Evolutionary conservation across 495 filamentous ascomycete species (phyloP).

Genomic region (Extremus antarcticus): DNA sequence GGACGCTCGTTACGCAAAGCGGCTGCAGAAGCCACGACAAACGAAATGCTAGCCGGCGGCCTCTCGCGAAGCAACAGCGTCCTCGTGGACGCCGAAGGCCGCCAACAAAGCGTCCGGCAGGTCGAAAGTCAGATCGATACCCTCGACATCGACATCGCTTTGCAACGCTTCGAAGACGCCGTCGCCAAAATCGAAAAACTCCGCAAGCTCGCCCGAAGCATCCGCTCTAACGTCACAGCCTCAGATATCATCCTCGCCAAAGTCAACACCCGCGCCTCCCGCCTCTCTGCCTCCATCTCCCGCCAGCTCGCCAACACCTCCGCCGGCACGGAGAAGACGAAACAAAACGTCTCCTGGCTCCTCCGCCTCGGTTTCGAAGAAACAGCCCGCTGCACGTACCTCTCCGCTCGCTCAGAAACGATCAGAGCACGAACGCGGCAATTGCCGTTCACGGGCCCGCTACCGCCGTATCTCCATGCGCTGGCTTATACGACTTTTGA

Average conservation of each 20-base stretch:
- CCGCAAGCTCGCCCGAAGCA: slow-evolving; percentile 59
- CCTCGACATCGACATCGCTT: slow-evolving; percentile 87
- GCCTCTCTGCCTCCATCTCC: slow-evolving; percentile 62
- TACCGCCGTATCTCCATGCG: slow-evolving; percentile 85
- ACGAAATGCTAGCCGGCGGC: slow-evolving; percentile 39
- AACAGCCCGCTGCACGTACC: slow-evolving; percentile 73
- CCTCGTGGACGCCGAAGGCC: slow-evolving; percentile 90
- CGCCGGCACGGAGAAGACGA: slow-evolving; percentile 58
- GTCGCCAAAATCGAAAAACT: slow-evolving; percentile 75
- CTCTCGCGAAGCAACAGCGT: slow-evolving; percentile 58
- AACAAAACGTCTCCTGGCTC: slow-evolving; percentile 69
- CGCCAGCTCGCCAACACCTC: slow-evolving; percentile 63
- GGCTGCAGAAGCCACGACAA: slow-evolving; percentile 1
- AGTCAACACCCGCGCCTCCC: slow-evolving; percentile 73
- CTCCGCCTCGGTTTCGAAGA: slow-evolving; percentile 80
- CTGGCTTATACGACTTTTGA: slow-evolving; percentile 96
- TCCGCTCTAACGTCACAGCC: slow-evolving; percentile 74
- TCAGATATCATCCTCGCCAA: slow-evolving; percentile 83
- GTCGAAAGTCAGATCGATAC: slow-evolving; percentile 93
- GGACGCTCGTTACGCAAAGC: slow-evolving; percentile 57
- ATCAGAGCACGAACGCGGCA: slow-evolving; percentile 76
- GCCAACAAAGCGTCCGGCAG: slow-evolving; percentile 90
- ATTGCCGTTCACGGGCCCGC: slow-evolving; percentile 74
- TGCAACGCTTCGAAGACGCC: slow-evolving; percentile 79
- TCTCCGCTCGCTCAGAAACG: slow-evolving; percentile 49